These are phyloP conservation scores for Arachis stenosperma DNA, from an alignment of 306 rosid species.

Conservation along the genomic window DNA sequence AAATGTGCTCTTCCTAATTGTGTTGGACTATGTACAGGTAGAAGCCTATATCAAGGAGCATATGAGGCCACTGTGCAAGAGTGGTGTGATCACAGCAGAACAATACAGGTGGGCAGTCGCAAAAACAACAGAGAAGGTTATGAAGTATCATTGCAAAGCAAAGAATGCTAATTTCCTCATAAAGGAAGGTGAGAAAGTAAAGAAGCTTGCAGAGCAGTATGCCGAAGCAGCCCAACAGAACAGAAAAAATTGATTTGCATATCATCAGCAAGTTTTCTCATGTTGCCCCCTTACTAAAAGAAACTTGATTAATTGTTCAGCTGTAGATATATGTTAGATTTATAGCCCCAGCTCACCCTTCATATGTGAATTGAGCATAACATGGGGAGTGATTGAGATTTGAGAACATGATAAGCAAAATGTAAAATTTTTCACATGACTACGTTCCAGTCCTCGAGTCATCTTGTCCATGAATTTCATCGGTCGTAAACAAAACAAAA, in stretches of 20 bases:
- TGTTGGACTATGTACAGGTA: conserved; percentile 58
- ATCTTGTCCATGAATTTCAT: neutral
- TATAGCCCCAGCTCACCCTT: conserved; percentile 14
- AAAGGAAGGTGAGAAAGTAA: conserved; percentile 98
- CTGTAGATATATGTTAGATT: conserved; percentile 34
- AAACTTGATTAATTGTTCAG: conserved; percentile 31
- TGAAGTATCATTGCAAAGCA: conserved; percentile 86
- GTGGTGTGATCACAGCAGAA: conserved; percentile 84
- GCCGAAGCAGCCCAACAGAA: conserved; percentile 80
- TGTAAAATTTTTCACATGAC: conserved; percentile 11
- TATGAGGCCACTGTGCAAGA: conserved; percentile 91
- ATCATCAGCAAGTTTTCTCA: conserved; percentile 25
- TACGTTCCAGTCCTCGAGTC: neutral
- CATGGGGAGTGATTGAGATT: conserved; percentile 18
- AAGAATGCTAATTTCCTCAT: conserved; percentile 90
- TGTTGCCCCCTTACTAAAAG: conserved; percentile 4
- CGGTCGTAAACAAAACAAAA: neutral
- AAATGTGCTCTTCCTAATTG: conserved; percentile 9
- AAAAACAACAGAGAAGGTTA: conserved; percentile 88
- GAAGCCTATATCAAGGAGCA: conserved; percentile 95
- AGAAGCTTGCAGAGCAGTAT: conserved; percentile 94
- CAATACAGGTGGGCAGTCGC: conserved; percentile 92
- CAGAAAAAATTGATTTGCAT: conserved; percentile 45
- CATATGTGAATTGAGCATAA: conserved; percentile 35
- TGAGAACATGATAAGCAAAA: neutral